A percentile compares a stretch with the other conserved stretches of the same genome.
These are phyloP conservation scores for Grosmannia clavigera DNA, from an alignment of 2,329 filamentous ascomycete genomes.

Conservation along the genomic window DNA sequence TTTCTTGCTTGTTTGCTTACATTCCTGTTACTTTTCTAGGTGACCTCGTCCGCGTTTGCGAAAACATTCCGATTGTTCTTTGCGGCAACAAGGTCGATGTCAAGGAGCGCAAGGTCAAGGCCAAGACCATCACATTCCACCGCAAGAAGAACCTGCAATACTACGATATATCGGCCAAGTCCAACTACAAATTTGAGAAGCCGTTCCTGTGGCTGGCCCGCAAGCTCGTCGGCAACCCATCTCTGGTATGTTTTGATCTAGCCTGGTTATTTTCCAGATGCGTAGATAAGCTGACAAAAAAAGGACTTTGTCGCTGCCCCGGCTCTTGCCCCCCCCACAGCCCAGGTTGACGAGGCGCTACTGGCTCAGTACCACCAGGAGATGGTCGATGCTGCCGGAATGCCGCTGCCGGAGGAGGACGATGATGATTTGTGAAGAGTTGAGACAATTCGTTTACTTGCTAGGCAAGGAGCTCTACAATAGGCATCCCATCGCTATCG, in stretches of 20 bases:
- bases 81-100: slow-evolving; percentile 99
- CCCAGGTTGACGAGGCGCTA: slow-evolving; percentile 73
- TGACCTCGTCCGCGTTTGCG: slow-evolving; percentile 96
- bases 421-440: slow-evolving; percentile 48
- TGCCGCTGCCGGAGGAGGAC: slow-evolving; percentile 92
- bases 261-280: neutral
- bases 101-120: slow-evolving; percentile 99
- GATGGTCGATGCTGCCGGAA: slow-evolving; percentile 66
- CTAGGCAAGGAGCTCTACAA: neutral
- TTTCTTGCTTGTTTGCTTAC: neutral
- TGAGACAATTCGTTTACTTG: neutral
- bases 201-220: slow-evolving; percentile 98
- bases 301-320: slow-evolving; percentile 95
- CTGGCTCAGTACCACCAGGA: slow-evolving; percentile 76
- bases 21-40: slow-evolving; percentile 35
- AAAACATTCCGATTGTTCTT: slow-evolving; percentile 97
- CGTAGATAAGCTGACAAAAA: slow-evolving; percentile 15
- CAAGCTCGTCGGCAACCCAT: slow-evolving; percentile 92
- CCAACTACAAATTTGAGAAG: slow-evolving; percentile 99
- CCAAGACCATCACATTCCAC: slow-evolving; percentile 99
- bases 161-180: slow-evolving; percentile 99
- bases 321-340: slow-evolving; percentile 87
- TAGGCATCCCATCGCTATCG: neutral
- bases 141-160: slow-evolving; percentile 99
- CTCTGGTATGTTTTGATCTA: slow-evolving; percentile 47